phyloP scores from a whole-genome alignment of 2,329 filamentous ascomycete species.

The Penicillium sp. region DNA sequence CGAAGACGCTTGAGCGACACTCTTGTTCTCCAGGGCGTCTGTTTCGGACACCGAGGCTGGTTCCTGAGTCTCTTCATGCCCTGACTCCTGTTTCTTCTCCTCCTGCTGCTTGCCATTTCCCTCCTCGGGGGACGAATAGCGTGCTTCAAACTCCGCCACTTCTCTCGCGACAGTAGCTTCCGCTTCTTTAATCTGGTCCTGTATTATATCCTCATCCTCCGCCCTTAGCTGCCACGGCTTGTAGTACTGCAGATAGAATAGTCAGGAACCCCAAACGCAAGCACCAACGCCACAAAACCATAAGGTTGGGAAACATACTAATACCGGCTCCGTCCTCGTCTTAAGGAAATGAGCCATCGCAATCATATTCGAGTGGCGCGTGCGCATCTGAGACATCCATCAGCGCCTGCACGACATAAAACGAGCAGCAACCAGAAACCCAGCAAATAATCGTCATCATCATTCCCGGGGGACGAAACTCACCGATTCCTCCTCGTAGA shows the following conservation, averaged over 20 bases:
- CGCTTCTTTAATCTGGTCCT: constrained; percentile 58
- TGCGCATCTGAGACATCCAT: constrained; percentile 63
- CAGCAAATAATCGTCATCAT: too few relatives aligned
- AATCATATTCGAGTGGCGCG: constrained; percentile 63
- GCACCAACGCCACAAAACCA: too few relatives aligned
- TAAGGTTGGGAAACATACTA: too few relatives aligned
- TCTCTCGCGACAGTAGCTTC: constrained; percentile 59
- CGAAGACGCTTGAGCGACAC: too few relatives aligned
- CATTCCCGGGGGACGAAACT: constrained; percentile 47
- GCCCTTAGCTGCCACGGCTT: constrained; percentile 67
- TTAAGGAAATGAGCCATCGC: constrained; percentile 63
- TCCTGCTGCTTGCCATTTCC: too few relatives aligned
- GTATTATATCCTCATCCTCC: constrained; percentile 62
- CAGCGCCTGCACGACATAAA: too few relatives aligned
- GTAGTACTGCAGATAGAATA: constrained; percentile 79
- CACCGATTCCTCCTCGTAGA: constrained; percentile 69
- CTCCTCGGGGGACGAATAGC: constrained; percentile 37
- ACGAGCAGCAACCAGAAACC: too few relatives aligned
- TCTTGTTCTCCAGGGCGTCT: too few relatives aligned
- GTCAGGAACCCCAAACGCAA: too few relatives aligned
- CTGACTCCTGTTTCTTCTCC: too few relatives aligned
- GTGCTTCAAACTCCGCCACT: constrained; percentile 51
- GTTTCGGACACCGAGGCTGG: too few relatives aligned
- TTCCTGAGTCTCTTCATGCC: too few relatives aligned
- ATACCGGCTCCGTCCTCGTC: constrained; percentile 62